Conservation (phyloP, 148 eudicot genomes). For the Fagopyrum tataricum region DNA sequence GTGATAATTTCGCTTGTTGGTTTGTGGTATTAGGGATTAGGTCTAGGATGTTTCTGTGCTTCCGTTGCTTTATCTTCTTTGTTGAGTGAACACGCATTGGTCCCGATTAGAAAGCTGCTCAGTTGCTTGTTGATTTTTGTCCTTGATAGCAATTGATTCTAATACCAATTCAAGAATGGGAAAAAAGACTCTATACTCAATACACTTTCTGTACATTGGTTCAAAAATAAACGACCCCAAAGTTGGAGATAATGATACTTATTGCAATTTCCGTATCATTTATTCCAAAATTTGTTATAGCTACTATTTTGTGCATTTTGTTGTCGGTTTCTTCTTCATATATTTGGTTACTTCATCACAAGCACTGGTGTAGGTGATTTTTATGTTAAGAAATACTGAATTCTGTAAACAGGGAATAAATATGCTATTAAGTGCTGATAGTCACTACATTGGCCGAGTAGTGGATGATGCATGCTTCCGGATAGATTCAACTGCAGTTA, state of each 20-base stretch:
- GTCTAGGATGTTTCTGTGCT: background rate
- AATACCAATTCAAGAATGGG: background rate
- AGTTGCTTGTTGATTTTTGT: background rate
- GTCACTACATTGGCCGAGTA: conserved; percentile 68
- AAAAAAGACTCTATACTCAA: background rate
- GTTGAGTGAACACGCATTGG: background rate
- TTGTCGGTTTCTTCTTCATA: background rate
- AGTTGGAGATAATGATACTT: background rate
- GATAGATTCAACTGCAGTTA: conserved; percentile 64
- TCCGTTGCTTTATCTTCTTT: background rate
- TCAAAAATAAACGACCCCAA: background rate
- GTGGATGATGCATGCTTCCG: conserved; percentile 69
- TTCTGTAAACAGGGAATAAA: conserved; percentile 58
- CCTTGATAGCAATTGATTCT: conserved; percentile 4
- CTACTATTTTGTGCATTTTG: background rate
- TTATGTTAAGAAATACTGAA: background rate
- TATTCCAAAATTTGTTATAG: background rate
- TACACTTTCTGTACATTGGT: background rate
- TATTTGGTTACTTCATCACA: background rate
- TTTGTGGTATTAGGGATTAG: background rate
- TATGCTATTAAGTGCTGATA: conserved; percentile 69
- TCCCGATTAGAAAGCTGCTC: background rate
- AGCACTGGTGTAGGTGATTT: background rate
- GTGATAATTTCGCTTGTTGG: background rate
- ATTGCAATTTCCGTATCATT: background rate